phyloP scores from a whole-genome alignment of 352 stramenopile species.

The Aphanomyces cochlioides region DNA sequence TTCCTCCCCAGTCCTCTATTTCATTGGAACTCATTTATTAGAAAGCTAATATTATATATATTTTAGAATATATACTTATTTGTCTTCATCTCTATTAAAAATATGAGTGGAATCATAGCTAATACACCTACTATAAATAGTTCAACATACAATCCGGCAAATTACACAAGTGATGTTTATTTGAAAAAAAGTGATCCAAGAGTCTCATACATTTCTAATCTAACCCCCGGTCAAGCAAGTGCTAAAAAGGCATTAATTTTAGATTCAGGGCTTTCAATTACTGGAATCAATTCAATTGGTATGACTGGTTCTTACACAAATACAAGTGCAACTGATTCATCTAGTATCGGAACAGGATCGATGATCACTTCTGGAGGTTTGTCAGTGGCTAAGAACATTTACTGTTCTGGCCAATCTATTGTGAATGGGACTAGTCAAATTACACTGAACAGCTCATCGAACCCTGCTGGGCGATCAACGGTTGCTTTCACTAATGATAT shows the following conservation, averaged over 20 bases:
- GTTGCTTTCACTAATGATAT: background rate
- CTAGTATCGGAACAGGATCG: background rate
- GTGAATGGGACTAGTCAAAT: background rate
- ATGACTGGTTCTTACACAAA: background rate
- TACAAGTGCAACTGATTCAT: background rate
- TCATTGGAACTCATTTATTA: too few relatives aligned
- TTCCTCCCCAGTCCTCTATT: too few relatives aligned
- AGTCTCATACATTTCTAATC: constrained; percentile 2
- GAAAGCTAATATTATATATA: too few relatives aligned
- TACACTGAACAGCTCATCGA: background rate
- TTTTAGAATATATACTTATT: too few relatives aligned
- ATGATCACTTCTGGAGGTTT: background rate
- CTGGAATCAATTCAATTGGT: constrained; percentile 2
- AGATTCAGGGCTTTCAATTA: background rate
- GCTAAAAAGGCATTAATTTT: constrained; percentile 6
- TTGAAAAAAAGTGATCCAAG: background rate
- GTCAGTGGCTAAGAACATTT: background rate
- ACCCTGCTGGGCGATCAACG: background rate
- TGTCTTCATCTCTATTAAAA: too few relatives aligned
- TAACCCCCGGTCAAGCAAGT: background rate
- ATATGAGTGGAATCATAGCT: too few relatives aligned
- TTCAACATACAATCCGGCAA: background rate
- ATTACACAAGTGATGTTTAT: background rate
- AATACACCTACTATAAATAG: too few relatives aligned
- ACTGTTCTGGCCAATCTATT: background rate